Base-by-base conservation (phyloP, 192 early-diverging fungal genomes). In the Glomus cerebriforme region DNA sequence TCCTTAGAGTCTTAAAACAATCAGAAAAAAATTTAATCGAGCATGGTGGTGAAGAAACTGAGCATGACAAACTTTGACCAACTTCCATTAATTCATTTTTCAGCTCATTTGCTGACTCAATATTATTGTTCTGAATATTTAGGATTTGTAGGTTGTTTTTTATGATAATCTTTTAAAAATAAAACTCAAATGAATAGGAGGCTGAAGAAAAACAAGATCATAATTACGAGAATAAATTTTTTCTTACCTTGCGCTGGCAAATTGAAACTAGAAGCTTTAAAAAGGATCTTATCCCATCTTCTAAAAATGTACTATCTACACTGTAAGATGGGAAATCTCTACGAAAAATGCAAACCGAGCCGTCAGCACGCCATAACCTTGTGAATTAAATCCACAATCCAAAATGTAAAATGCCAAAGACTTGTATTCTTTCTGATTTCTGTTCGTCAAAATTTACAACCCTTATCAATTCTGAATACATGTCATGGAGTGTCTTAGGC, bases 191-290 rank as follows among this genome's bases (percentile, higher is more conserved):
- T 39, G 1, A 70, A 24, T 75, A 63, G 22, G 19, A 62, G 1
- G 27, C 1, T 6, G 29, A 62, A 62, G 26, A 34, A 34, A n/a
- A n/a, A n/a, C 32, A 72, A 75, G 37, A 7, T 39, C 7, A 39
- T 75, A 63, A 75, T 26, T 3, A 73, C 15, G 29, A 49, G 12
- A 37, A 22, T n/a, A 58, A 73, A 19, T 27, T 62, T 58, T 75
- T 75, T 75, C 54, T 34, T 63, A 75, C 74, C 74, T 75, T 75
- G 2, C 1, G 60, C 60, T 75, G 58, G 29, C 62, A 75, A 62
- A 75, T 62, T 34, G 13, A 34, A 63, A 32, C 34, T 43, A 75
- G 34, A 63, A 63, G 31, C n/a, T 43, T 75, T 9, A 75, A 6
- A 35, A 75, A 75, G 74, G 74, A 62, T 7, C 0, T 75, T 59